Conservation (phyloP, 441 rosid species). For the Omphalea diandra region DNA sequence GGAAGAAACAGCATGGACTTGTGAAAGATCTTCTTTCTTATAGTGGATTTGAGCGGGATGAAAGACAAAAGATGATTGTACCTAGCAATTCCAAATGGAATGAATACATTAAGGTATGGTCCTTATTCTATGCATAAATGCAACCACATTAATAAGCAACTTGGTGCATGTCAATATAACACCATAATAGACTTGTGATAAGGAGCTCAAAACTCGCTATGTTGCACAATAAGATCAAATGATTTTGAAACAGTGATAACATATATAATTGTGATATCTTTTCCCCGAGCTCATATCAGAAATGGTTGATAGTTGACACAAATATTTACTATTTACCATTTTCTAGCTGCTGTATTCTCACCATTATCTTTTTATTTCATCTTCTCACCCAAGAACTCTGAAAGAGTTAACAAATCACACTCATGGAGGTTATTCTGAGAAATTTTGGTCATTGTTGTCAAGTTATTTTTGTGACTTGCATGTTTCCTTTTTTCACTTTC, state of each 20-base stretch:
- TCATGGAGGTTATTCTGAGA: neutral
- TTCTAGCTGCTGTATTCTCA: no score
- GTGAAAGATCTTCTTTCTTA: neutral
- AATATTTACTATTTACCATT: no score
- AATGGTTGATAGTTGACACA: no score
- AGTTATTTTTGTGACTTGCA: neutral
- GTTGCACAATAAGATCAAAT: neutral
- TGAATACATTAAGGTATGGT: neutral
- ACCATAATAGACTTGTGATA: no score
- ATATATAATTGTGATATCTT: neutral
- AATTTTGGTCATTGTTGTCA: neutral
- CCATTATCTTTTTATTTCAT: no score
- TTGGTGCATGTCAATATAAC: no score
- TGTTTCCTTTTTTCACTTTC: neutral
- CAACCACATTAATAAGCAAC: neutral
- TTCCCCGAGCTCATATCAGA: neutral
- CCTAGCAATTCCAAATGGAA: neutral
- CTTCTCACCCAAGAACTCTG: no score
- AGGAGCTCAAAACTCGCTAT: no score
- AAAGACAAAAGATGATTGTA: neutral
- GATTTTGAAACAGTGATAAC: neutral
- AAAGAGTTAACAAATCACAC: neutral
- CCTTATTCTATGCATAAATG: no score
- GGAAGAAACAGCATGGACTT: neutral
- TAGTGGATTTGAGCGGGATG: constrained; percentile 6